Conservation (phyloP, 1,284 basidiomycete species). For the Volvariella volvacea region DNA sequence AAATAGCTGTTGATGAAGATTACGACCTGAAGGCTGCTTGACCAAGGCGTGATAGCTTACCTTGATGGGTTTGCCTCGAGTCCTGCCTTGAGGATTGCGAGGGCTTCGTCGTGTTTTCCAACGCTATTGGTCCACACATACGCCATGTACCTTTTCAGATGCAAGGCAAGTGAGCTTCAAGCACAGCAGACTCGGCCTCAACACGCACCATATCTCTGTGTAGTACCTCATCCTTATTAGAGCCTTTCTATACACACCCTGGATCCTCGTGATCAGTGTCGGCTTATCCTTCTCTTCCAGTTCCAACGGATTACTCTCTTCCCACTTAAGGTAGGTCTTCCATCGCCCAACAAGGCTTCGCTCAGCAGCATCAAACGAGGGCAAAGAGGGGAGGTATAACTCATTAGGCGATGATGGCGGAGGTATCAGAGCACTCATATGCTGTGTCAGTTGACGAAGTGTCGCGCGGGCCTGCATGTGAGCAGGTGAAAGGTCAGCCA, state of each 20-base stretch:
- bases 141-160: constrained; percentile 74
- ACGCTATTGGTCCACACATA: constrained; percentile 72
- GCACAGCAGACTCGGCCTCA: neutral
- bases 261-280: constrained; percentile 64
- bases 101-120: constrained; percentile 80
- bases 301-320: constrained; percentile 90
- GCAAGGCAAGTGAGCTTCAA: neutral
- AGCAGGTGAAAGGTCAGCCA: constrained; percentile 75
- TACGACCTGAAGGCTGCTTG: neutral
- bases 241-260: constrained; percentile 84
- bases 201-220: constrained; percentile 83
- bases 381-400: constrained; percentile 64
- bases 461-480: constrained; percentile 92
- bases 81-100: constrained; percentile 77
- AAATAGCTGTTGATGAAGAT: constrained; percentile 58
- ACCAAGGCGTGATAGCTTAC: constrained; percentile 26
- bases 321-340: constrained; percentile 94
- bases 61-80: constrained; percentile 85
- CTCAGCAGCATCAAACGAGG: constrained; percentile 71
- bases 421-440: constrained; percentile 60
- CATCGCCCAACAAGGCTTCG: constrained; percentile 75
- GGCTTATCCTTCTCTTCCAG: constrained; percentile 81
- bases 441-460: constrained; percentile 76
- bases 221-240: constrained; percentile 90
- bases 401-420: constrained; percentile 38